Evolutionary conservation across 139 green algal species (phyloP), one percentile per base, ranked within the genome.

Genomic region (Chlorella sp.): DNA sequence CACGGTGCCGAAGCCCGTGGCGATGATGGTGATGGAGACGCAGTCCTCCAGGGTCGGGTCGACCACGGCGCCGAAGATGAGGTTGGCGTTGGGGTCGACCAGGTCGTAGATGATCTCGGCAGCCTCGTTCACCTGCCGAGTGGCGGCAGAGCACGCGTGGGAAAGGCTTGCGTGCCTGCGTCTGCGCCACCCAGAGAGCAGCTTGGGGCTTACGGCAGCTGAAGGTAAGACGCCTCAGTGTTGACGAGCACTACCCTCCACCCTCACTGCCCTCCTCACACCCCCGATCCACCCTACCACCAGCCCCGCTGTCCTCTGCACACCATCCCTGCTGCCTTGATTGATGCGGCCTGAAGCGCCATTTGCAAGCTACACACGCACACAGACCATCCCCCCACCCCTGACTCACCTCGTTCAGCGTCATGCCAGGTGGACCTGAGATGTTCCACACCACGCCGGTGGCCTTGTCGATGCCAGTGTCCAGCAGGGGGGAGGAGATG

Each of bases 401-500:
- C 50, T 14, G 5, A 20, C 81, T 36, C 61, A 89, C 91, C 88
- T 98, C 93, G 50, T 86, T 88, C 49, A 97, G 82, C 0, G 86
- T 95, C 77, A 97, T 86, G 80, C 96, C 92, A 2, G 71, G 68
- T 10, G 90, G 89, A 1, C 93, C 93, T 3, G 93, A 97, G 83
- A 98, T 97, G 88, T 98, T 98, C 90, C 92, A 98, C 60, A 98
- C 93, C 42, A 98, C 95, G 75, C 94, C 94, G 0, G 94, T 98
- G 3, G 94, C 94, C 34, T 89, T 86, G 31, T 96, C 88, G 67
- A 98, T 97, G 75, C 93, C 89, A 10, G 93, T 69, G 49, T 98
- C 94, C 69, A 98, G 83, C 67, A 97, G 86, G 33, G 93, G 93
- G 2, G 86, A 93, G 26, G 83, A 87, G 68, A 94, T 95, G 35